A percentile compares a stretch with the other conserved stretches of the same genome.
These are phyloP conservation scores for Chloropicon primus DNA, from an alignment of 139 green algal genomes.

Conservation along the genomic window DNA sequence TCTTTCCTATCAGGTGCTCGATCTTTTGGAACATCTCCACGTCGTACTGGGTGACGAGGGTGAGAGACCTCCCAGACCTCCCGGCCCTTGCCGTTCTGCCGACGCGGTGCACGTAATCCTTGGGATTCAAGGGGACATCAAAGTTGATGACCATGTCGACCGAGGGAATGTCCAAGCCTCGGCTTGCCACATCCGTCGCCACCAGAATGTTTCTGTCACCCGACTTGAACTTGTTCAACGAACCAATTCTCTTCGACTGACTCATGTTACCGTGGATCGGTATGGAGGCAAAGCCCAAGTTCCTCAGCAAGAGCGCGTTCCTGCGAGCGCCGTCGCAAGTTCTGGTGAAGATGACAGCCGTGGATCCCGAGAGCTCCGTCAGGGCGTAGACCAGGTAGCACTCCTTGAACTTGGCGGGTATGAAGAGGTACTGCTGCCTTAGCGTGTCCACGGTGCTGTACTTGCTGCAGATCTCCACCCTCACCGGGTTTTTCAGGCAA, in stretches of 20 bases:
- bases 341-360: slow-evolving; percentile 81
- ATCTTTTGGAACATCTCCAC: slow-evolving; percentile 97
- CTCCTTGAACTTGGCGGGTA: slow-evolving; percentile 98
- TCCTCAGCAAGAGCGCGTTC: slow-evolving; percentile 83
- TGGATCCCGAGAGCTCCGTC: slow-evolving; percentile 63
- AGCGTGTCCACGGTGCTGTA: slow-evolving; percentile 95
- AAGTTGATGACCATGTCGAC: slow-evolving; percentile 96
- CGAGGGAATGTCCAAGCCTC: slow-evolving; percentile 87
- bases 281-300: slow-evolving; percentile 87
- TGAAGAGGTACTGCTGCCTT: slow-evolving; percentile 94
- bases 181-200: slow-evolving; percentile 74
- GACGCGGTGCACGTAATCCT: slow-evolving; percentile 95
- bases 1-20: slow-evolving; percentile 70
- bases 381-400: slow-evolving; percentile 80
- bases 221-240: slow-evolving; percentile 97
- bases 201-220: slow-evolving; percentile 57
- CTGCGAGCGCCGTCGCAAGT: slow-evolving; percentile 84
- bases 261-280: slow-evolving; percentile 98
- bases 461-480: slow-evolving; percentile 90
- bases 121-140: slow-evolving; percentile 85
- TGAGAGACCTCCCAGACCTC: slow-evolving; percentile 74
- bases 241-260: slow-evolving; percentile 88
- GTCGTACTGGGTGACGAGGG: slow-evolving; percentile 95
- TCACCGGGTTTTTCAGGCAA: slow-evolving; percentile 81
- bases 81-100: slow-evolving; percentile 88